Evolutionary conservation across 2,329 filamentous ascomycete species (phyloP), one percentile per base, ranked within the genome.

Genomic region (Colletotrichum eremochloae): DNA sequence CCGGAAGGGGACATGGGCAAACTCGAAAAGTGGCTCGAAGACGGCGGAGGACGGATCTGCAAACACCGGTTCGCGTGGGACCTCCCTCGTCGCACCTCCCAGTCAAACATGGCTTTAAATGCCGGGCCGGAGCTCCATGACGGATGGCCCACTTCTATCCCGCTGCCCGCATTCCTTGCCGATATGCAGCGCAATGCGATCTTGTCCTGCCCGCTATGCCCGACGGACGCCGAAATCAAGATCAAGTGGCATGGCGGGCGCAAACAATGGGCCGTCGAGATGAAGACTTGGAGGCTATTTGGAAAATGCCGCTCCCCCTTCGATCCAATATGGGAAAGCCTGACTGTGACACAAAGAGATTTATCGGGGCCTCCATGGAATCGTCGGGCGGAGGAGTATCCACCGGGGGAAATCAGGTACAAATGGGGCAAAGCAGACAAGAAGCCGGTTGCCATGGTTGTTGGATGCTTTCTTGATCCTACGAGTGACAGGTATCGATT

Each of bases 131-230:
- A 55, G 8, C 60, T 29, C 20, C 20, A 31, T 2, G 14, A 40
- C 24, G 31, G 18, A 55, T 20, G n/a, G 3, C 15, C 6, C 20
- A n/a, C 31, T 58, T 14, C n/a, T 6, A 29, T n/a, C 46, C 15
- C 5, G n/a, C 58, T 31, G 11, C 65, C 53, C 38, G 33, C 33
- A 12, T 64, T 57, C 12, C 40, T 56, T 7, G 40, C 50, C 31
- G 18, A 31, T 42, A 36, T 72, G 57, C 53, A 55, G 29, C 38
- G 38, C 12, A 33, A 67, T 29, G 29, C 60, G 12, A 53, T 68
- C 24, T 46, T 65, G 8, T 75, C 73, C 11, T 74, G 70, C 56
- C 63, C 63, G 18, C 12, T 44, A 38, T 75, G 74, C 46, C 53
- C 71, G 3, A 72, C 64, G 15, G 69, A 74, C 61, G 72, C 67